Base-by-base conservation (phyloP, 768 basidiomycete species). In the Rubroboletus satanas region DNA sequence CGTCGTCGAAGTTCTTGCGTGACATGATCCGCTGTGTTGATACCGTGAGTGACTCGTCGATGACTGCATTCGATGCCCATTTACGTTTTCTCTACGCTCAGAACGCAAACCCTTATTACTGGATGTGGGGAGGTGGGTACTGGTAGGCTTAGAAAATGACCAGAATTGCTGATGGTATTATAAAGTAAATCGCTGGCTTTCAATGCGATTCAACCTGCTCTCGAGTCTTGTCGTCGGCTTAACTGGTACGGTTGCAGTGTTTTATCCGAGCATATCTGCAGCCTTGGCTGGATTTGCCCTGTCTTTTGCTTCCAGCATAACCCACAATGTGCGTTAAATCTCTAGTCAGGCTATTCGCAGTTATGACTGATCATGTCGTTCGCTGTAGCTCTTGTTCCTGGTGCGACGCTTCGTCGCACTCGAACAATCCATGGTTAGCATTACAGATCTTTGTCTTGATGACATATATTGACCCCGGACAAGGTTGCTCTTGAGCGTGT, bases 111-210 rank as follows among this genome's bases (percentile, higher is more conserved):
- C 90, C 90, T 4, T 88, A 84, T 67, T 93, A 89, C 65, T 95
- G 93, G 93, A 87, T 89, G 81, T 93, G 89, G 90, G 88, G 84
- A 74, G 84, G 85, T 88, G 66, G 50, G 75, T 62, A 36, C 18
- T 21, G 11, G 21, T 32, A 29, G 11, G 26, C 21, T 45, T 11
- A 21, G 38, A 48, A 15, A 39, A 44, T 2, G 21, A 21, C 14
- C 26, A 38, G 58, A 37, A 49, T 47, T 48, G 21, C 48, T 62
- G 53, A 58, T 39, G 5, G 39, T 28, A 31, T 56, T 56, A 28
- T 48, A 5, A 57, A 90, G 90, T 94, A 17, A 94, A 93, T 67
- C 85, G 93, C 42, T 98, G 94, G 94, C 76, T 94, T 45, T 88
- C 88, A 31, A 82, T 87, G 56, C 86, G 94, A 10, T 95, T 95